Evolutionary conservation across 495 filamentous ascomycete genomes (phyloP), one percentile per base, ranked within the genome.

Genomic region (Hyphodiscus hymeniophilus): DNA sequence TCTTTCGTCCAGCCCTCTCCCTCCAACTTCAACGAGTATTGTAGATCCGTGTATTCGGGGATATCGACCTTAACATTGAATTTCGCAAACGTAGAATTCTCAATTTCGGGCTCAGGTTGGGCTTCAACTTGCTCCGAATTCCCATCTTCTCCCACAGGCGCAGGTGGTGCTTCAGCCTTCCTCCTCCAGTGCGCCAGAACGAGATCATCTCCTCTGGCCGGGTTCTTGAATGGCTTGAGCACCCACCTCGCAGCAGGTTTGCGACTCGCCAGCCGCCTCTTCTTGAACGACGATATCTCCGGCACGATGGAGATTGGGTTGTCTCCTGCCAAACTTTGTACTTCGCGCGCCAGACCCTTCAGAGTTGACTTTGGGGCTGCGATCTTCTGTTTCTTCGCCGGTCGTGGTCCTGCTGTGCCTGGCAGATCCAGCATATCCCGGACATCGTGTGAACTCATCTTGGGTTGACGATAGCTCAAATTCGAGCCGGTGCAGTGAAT

Each of bases 351-450:
- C 12, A 79, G 63, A 35, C 75, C 75, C 49, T 79, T 79, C 20
- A 79, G 59, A 55, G 70, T 75, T 47, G 82, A 85, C 53, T 87
- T 77, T 52, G 81, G 80, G 45, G 77, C 78, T 6, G 72, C 70
- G 0, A 77, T 75, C 61, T 88, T 90, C 61, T 83, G 80, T 59
- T 91, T 91, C 68, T 94, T 94, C 39, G 75, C 65, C 10, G 84
- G 80, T 13, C 76, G 73, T 20, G 66, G 60, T 58, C 83, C 68
- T 4, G 50, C 17, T 7, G 62, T 73, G 47, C 69, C 74, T 42
- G 86, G 81, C 60, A 94, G 70, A 64, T 87, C 84, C 65, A 95
- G 82, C 64, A 95, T 86, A 66, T 95, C 89, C 66, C 85, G 87
- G 48, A 92, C 80, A 75, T 95, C 89, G 66, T 71, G 66, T 38